Evolutionary conservation across 352 stramenopile genomes (phyloP), one percentile per base, ranked within the genome.

Genomic region (Peronospora destructor): DNA sequence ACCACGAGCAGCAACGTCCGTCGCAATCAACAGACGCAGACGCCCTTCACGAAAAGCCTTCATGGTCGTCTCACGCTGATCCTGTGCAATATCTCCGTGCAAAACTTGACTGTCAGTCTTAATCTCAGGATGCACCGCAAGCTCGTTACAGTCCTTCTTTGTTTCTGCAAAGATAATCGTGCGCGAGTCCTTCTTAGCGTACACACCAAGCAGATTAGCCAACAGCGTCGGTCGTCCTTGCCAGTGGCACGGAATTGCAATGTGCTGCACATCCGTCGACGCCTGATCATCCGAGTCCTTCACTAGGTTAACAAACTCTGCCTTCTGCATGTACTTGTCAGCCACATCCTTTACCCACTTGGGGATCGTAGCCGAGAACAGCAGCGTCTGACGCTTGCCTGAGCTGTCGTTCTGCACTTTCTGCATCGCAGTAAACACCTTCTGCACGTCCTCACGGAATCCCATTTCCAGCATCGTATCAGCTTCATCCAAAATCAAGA

Each of bases 51-150:
- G 87, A 83, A 99, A 99, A 3, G 94, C 91, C 59, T 96, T 90
- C 66, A 99, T 95, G 23, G 95, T 99, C 13, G 91, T 87, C 66
- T 99, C 96, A 61, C 96, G 94, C 77, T 98, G 95, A 54, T 96
- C 92, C 63, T 96, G 87, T 8, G 87, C 87, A 61, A 98, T 97
- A 71, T 99, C 96, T 38, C 96, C 96, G 72, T 99, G 96, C 10
- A 99, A 79, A 6, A 94, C 86, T 49, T 95, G 85, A 45, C 66
- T 75, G 38, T 94, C 81, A 40, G 84, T 80, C 64, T 90, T 85
- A 64, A 93, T 91, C 61, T 87, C 81, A 8, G 78, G 75, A 64
- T 95, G 83, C 41, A 95, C 85, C 19, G 81, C 73, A 1, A 97
- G 63, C 59, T 97, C 87, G 61, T 97, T 97, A 65, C 84, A 95